phyloP scores from a whole-genome alignment of 2,329 filamentous ascomycete species.

The Aspergillus amoenus region DNA sequence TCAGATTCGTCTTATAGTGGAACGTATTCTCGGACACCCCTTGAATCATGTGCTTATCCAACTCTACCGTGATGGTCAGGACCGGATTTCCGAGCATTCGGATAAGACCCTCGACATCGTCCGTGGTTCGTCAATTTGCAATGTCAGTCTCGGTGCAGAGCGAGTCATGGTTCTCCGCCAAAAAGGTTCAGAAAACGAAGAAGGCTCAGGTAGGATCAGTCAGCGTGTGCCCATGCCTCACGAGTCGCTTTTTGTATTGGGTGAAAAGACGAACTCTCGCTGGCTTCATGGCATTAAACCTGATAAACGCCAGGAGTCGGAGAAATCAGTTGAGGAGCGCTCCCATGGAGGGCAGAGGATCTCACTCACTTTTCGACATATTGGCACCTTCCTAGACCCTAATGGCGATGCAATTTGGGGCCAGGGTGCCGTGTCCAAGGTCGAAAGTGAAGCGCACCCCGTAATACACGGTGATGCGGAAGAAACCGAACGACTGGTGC shows the following conservation, averaged over 20 bases:
- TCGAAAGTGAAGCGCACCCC: conserved; percentile 55
- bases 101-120: conserved; percentile 95
- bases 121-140: conserved; percentile 78
- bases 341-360: conserved; percentile 77
- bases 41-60: conserved; percentile 94
- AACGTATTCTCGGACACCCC: conserved; percentile 71
- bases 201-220: conserved; percentile 51
- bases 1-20: conserved; percentile 66
- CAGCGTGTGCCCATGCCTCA: conserved; percentile 76
- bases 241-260: conserved; percentile 84
- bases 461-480: conserved; percentile 69
- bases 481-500: conserved; percentile 65
- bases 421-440: conserved; percentile 77
- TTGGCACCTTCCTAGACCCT: conserved; percentile 77
- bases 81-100: conserved; percentile 94
- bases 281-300: conserved; percentile 93
- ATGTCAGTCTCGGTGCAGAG: conserved; percentile 89
- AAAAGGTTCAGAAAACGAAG: conserved; percentile 45
- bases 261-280: conserved; percentile 73
- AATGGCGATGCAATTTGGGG: conserved; percentile 78
- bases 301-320: conserved; percentile 70
- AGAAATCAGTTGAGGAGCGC: conserved; percentile 69
- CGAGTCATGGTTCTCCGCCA: conserved; percentile 86
- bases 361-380: conserved; percentile 85
- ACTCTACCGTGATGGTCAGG: conserved; percentile 81